A percentile compares a stretch with the other conserved stretches of the same genome.
phyloP scores from a whole-genome alignment of 176 grass and related monocot species.

The Dactylis glomerata region DNA sequence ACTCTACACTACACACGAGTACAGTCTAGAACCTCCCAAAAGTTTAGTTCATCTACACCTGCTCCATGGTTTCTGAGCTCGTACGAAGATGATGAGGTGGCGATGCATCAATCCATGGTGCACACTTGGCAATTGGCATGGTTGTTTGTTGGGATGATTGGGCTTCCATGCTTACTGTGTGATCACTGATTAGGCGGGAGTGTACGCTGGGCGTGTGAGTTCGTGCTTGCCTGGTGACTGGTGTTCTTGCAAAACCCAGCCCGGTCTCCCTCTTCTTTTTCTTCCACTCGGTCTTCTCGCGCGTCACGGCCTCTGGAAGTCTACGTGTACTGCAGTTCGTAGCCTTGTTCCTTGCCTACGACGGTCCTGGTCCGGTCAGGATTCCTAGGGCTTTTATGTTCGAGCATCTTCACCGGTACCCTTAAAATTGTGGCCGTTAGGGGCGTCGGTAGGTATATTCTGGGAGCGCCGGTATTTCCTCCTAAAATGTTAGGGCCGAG shows the following conservation, averaged over 20 bases:
- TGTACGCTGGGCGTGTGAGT: conserved; percentile 11
- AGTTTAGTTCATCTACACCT: not conserved
- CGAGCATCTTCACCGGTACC: too few relatives aligned
- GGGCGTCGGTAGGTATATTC: too few relatives aligned
- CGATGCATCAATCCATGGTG: too few relatives aligned
- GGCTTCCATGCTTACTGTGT: conserved; percentile 44
- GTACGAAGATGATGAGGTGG: not conserved
- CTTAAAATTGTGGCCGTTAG: too few relatives aligned
- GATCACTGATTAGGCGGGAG: conserved; percentile 28
- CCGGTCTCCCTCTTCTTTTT: not conserved
- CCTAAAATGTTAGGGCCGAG: too few relatives aligned
- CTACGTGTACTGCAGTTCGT: too few relatives aligned
- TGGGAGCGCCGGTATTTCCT: too few relatives aligned
- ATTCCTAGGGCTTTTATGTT: too few relatives aligned
- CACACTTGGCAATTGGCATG: too few relatives aligned
- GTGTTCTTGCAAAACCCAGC: conserved; percentile 34
- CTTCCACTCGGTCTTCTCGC: not conserved
- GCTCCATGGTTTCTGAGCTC: not conserved
- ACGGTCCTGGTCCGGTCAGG: too few relatives aligned
- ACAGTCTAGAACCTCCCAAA: not conserved
- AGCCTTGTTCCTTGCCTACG: too few relatives aligned
- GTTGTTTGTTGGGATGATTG: conserved; percentile 36
- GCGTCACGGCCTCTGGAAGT: not conserved
- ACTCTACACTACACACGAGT: not conserved
- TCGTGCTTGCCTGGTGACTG: too few relatives aligned